Evolutionary conservation across 805 yeast genomes (phyloP), one percentile per base, ranked within the genome.

Genomic region (Ogataea angusta): DNA sequence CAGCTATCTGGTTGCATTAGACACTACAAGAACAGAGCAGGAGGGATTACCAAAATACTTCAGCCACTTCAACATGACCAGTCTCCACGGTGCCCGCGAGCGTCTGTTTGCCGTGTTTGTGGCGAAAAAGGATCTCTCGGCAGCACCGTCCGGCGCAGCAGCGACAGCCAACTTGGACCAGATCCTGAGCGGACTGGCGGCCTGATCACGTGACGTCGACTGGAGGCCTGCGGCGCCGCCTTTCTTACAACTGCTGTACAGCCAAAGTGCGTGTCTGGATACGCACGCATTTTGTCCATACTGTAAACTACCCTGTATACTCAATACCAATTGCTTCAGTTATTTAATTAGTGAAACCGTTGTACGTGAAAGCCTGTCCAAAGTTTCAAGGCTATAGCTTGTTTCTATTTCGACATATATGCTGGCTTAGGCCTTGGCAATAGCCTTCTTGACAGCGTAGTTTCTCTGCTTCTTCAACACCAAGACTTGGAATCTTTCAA

Each of bases 401-500:
- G 26, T 38, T 45, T 46, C 38, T 45, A 47, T 37, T 24, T 43
- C 37, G 42, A 40, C 21, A 40, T 37, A 35, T 43, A 30, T 26
- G 25, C 44, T 31, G 34, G 22, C 62, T 76, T 82, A 84, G 74
- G 95, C 96, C 85, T 90, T 89, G 67, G 96, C 95, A 67, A 85
- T 82, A 73, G 95, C 95, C 81, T 88, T 90, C 79, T 85, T 87
- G 66, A 88, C 91, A 74, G 89, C 86, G 70, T 72, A 84, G 77
- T 89, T 85, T 77, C 87, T 88, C 81, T 95, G 97, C 83, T 91
- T 93, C 85, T 85, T 93, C 72, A 89, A 82, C 63, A 89, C 95
- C 72, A 85, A 69, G 62, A 91, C 99, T 82, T 91, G 96, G 96
- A 93, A 93, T 83, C 99, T 90, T 80, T 93, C 96, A 66, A 93